Evolutionary conservation across 257 asterid species (phyloP).

Genomic region (Solanum ossicruentum): DNA sequence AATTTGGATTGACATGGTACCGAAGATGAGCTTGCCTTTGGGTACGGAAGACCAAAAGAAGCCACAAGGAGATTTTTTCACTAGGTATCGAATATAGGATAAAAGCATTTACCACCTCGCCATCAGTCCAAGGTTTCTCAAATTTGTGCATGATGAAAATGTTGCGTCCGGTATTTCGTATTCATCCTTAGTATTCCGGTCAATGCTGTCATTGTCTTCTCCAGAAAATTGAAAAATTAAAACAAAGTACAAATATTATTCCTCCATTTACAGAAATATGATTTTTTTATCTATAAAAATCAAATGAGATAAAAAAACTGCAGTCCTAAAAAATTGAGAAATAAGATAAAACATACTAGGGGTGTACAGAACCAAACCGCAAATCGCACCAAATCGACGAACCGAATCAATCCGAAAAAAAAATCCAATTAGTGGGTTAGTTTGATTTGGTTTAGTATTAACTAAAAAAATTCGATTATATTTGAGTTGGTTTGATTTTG

Average conservation of each 20-base stretch:
- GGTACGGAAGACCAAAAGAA: not conserved
- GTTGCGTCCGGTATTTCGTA: not conserved
- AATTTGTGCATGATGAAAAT: not conserved
- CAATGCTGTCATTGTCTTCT: too few relatives aligned
- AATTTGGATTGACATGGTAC: conserved; percentile 4
- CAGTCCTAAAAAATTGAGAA: not conserved
- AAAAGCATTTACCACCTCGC: not conserved
- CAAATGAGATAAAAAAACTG: not conserved
- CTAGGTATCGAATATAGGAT: not conserved
- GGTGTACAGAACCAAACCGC: too few relatives aligned
- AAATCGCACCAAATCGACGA: too few relatives aligned
- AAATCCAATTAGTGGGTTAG: too few relatives aligned
- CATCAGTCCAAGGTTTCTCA: not conserved
- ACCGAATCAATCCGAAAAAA: too few relatives aligned
- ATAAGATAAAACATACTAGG: not conserved
- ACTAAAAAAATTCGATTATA: too few relatives aligned
- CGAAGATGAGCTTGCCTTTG: conserved; percentile 18
- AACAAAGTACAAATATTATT: too few relatives aligned
- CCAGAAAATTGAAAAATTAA: too few relatives aligned
- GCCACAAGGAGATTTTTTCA: not conserved
- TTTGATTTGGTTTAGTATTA: too few relatives aligned
- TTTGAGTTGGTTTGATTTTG: too few relatives aligned
- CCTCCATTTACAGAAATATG: not conserved
- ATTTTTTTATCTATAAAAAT: not conserved
- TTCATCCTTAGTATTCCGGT: too few relatives aligned